Evolutionary conservation across 768 basidiomycete genomes (phyloP).

Genomic region (Amanita thiersii): DNA sequence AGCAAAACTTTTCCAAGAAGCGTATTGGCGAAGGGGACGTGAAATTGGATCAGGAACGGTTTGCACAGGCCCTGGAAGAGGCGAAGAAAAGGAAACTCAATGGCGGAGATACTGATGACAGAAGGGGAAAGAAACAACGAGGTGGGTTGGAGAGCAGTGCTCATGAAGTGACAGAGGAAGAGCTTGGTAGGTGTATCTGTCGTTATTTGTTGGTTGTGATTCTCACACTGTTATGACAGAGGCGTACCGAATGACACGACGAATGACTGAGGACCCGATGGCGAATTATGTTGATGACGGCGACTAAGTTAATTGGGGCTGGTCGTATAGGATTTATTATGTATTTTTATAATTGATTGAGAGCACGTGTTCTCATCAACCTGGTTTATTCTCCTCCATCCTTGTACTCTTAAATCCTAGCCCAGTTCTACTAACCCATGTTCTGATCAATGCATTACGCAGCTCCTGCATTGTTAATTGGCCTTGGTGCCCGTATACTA

Average conservation of each 20-base stretch:
- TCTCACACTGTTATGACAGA: conserved; percentile 36
- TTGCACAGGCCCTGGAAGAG: conserved; percentile 65
- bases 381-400: neutral
- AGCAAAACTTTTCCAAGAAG: conserved; percentile 73
- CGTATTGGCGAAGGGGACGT: conserved; percentile 77
- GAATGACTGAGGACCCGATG: conserved; percentile 85
- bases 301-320: conserved; percentile 10
- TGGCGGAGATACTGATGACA: conserved; percentile 42
- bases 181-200: conserved; percentile 61
- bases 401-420: neutral
- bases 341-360: too few relatives aligned
- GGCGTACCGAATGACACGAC: conserved; percentile 81
- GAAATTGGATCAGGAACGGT: conserved; percentile 60
- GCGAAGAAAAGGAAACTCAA: conserved; percentile 73
- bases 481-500: conserved; percentile 65
- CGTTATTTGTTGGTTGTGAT: conserved; percentile 3
- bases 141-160: conserved; percentile 34
- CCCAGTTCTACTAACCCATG: conserved; percentile 3
- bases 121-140: conserved; percentile 53
- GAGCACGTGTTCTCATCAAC: too few relatives aligned
- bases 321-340: too few relatives aligned
- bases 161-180: conserved; percentile 85
- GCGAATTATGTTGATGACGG: conserved; percentile 77
- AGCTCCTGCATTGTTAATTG: conserved; percentile 63
- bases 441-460: conserved; percentile 30